Percentiles rank a stretch among this genome's conserved stretches.
These are phyloP conservation scores for Trichoderma citrinoviride DNA, from an alignment of 2,329 filamentous ascomycete genomes.

Conservation along the genomic window DNA sequence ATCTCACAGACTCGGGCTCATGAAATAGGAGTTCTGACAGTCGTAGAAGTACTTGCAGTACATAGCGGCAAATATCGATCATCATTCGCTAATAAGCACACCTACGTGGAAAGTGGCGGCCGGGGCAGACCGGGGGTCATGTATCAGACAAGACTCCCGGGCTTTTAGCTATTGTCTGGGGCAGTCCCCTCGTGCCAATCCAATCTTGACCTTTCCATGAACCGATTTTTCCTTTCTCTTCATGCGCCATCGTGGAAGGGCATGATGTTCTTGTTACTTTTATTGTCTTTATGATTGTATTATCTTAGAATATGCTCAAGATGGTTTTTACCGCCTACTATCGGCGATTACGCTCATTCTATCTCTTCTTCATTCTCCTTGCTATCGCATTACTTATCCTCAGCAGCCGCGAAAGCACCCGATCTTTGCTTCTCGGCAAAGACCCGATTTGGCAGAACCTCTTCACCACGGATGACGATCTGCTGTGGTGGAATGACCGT, in stretches of 20 bases:
- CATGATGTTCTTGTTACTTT: conserved; percentile 8
- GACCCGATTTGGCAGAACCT: conserved; percentile 11
- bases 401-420: conserved; percentile 11
- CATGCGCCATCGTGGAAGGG: neutral
- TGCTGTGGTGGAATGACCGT: conserved; percentile 9
- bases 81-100: conserved; percentile 1
- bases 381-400: conserved; percentile 15
- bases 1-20: neutral
- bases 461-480: conserved; percentile 7
- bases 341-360: conserved; percentile 15
- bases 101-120: neutral
- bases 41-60: too few relatives aligned
- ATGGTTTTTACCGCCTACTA: conserved; percentile 17
- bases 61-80: conserved; percentile 9
- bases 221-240: neutral
- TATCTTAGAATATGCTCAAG: conserved; percentile 12
- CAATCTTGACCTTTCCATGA: conserved; percentile 7
- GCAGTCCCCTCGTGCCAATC: neutral
- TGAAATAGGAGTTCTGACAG: neutral
- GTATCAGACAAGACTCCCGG: neutral
- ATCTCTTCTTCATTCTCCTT: conserved; percentile 14
- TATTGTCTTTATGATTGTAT: conserved; percentile 9
- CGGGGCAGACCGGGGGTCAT: neutral
- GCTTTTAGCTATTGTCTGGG: conserved; percentile 7
- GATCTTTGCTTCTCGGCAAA: neutral